Evolutionary conservation across 306 rosid species (phyloP), one percentile per base, ranked within the genome.

Genomic region (Macrotyloma uniflorum): DNA sequence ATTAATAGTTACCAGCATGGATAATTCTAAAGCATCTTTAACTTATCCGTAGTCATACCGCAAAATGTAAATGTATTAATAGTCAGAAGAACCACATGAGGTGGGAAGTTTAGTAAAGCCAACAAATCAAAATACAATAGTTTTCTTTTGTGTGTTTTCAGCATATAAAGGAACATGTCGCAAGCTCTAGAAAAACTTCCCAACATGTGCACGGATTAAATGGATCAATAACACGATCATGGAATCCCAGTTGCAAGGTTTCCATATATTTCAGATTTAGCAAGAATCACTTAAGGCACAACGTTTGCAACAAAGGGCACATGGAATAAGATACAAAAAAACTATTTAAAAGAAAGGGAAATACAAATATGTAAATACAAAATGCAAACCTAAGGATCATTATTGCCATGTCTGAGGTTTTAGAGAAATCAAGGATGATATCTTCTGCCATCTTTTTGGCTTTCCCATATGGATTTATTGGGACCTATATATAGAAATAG

Each of bases 381-480:
- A 80, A 83, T 38, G 71, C 85, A 70, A 81, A 94, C 98, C 98
- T 92, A 70, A 94, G 79, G 83, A 94, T 88, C 98, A 94, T 94
- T 69, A 94, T 83, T 26, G 98, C 98, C 97, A 94, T 94, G 74
- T 92, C 88, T 22, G 98, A 94, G 77, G 85, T 90, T 87, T 86
- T 92, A 30, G 96, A 89, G 83, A 90, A 94, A 85, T 94, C 98
- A 70, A 90, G 89, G 76, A 94, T 94, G 26, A 94, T 90, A 83
- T 94, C 98, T 82, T 94, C 98, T 19, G 97, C 90, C 98, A 94
- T 94, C 89, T 94, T 94, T 86, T 94, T 94, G 79, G 98, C 98
- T 80, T 92, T 94, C 61, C 98, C 98, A 78, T 94, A 94, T 43
- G 98, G 98, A 89, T 94, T 94, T 67, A 94, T 94, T 14, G 98